Base-by-base conservation (phyloP, 75 land plant species). In the Selaginella moellendorffii region DNA sequence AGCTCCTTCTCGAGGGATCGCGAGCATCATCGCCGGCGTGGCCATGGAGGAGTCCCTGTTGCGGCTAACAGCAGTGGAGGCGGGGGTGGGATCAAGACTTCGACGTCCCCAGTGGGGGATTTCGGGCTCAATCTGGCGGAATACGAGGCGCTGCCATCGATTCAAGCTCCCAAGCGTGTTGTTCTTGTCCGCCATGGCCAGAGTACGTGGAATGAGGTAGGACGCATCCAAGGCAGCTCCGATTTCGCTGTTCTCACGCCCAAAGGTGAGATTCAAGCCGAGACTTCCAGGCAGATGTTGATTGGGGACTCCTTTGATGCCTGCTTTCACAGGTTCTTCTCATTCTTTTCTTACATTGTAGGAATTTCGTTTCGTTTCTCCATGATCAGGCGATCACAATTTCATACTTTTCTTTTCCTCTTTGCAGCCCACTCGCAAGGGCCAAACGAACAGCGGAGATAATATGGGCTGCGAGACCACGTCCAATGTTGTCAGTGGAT, bases 201-300 rank as follows among this genome's bases (percentile, higher is more conserved):
- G 81, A 91, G 97, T 79, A 91, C 97, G 30, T 91, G 97, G 97
- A 91, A 91, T 54, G 95, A 64, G 54, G 89, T 82, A 23, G 97
- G 97, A 0, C 72, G 97, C 65, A 91, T 91, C 52, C 97, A 91
- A 63, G 97, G 97, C 10, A 91, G 97, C 79, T 91, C 97, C 19
- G 74, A 91, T 64, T 79, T 76, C 61, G 78, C 97, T 0, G 76
- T 82, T 9, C 82, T 91, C 9, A 91, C 97, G 0, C 62, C 68
- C 61, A 91, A 91, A 66, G 97, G 97, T 0, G 97, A 83, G 65
- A 63, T 74, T 21, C 90, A 91, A 78, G 97, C 97, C 9, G 86
- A 85, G 70, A 85, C 78, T 14, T 84, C 96, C 0, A 78, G 96
- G 9, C 86, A 81, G 63, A 91, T 91, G 97, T 82, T 91, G 28